Evolutionary conservation across 345 rosid species (phyloP).

Genomic region (Eucalyptus microcorys): DNA sequence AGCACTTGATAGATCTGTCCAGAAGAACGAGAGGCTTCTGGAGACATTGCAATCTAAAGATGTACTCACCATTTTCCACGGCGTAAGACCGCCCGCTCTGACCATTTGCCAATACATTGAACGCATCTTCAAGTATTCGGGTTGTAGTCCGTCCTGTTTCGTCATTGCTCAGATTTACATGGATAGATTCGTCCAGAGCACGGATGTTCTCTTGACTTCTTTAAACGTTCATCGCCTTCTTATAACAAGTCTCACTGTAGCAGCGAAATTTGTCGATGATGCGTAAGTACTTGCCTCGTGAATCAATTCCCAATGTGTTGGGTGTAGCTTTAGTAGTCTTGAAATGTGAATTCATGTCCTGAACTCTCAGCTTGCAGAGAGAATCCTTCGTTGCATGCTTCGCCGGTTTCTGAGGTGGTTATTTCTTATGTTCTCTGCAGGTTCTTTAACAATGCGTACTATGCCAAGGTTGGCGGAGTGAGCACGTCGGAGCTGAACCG

Average conservation of each 20-base stretch:
- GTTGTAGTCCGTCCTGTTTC: slow-evolving; percentile 94
- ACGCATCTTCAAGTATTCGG: slow-evolving; percentile 75
- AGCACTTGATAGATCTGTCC: slow-evolving; percentile 48
- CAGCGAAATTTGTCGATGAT: slow-evolving; percentile 81
- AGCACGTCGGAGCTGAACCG: slow-evolving; percentile 69
- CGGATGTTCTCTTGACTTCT: slow-evolving; percentile 43
- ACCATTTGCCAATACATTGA: slow-evolving; percentile 55
- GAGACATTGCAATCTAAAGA: slow-evolving; percentile 17
- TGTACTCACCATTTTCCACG: slow-evolving; percentile 44
- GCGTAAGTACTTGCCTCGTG: slow-evolving; percentile 30
- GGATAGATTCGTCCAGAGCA: slow-evolving; percentile 39
- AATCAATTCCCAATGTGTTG: neutral
- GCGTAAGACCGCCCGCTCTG: slow-evolving; percentile 48
- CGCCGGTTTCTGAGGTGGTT: neutral
- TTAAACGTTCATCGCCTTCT: slow-evolving; percentile 81
- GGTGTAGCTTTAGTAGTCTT: neutral
- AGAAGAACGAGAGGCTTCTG: slow-evolving; percentile 21
- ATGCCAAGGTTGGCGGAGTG: slow-evolving; percentile 89
- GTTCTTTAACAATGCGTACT: slow-evolving; percentile 81
- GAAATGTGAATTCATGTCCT: neutral
- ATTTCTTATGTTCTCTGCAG: slow-evolving; percentile 19
- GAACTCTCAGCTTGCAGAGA: neutral
- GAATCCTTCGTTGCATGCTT: neutral
- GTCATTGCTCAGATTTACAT: slow-evolving; percentile 64
- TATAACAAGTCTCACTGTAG: slow-evolving; percentile 67